These are phyloP conservation scores for Xylaria cubensis DNA, from an alignment of 495 filamentous ascomycete species.

Conservation along the genomic window DNA sequence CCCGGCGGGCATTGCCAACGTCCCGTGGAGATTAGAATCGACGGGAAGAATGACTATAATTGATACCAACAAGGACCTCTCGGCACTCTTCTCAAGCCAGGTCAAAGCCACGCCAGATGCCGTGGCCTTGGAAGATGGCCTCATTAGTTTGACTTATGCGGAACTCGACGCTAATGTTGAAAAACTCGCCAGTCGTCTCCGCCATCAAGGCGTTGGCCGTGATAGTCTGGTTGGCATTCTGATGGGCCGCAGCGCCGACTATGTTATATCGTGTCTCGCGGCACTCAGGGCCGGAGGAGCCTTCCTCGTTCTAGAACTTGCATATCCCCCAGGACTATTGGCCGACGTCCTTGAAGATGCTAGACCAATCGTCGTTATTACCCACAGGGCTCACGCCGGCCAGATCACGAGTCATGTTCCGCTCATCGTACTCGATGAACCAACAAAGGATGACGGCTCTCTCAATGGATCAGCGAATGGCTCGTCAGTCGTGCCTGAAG, in stretches of 20 bases:
- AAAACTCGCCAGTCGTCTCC: conserved; percentile 60
- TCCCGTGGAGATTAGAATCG: neutral
- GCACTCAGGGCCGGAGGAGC: conserved; percentile 70
- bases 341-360: conserved; percentile 73
- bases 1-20: neutral
- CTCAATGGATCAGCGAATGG: conserved; percentile 49
- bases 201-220: conserved; percentile 61
- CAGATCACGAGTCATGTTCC: conserved; percentile 64
- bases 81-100: conserved; percentile 65
- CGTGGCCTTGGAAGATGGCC: conserved; percentile 67
- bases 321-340: conserved; percentile 68
- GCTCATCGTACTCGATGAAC: conserved; percentile 61
- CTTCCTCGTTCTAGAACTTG: conserved; percentile 73
- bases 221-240: conserved; percentile 70
- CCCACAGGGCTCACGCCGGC: conserved; percentile 57
- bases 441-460: conserved; percentile 32
- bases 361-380: conserved; percentile 66
- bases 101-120: conserved; percentile 63
- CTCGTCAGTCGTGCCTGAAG: conserved; percentile 52
- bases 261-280: conserved; percentile 73
- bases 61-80: conserved; percentile 67
- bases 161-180: conserved; percentile 66
- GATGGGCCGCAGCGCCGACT: conserved; percentile 69
- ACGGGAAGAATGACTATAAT: conserved; percentile 57
- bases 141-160: conserved; percentile 62